A percentile compares a stretch with the other conserved stretches of the same genome.
phyloP scores from a whole-genome alignment of 164 flowering plant genomes.

The Akebia trifoliata region DNA sequence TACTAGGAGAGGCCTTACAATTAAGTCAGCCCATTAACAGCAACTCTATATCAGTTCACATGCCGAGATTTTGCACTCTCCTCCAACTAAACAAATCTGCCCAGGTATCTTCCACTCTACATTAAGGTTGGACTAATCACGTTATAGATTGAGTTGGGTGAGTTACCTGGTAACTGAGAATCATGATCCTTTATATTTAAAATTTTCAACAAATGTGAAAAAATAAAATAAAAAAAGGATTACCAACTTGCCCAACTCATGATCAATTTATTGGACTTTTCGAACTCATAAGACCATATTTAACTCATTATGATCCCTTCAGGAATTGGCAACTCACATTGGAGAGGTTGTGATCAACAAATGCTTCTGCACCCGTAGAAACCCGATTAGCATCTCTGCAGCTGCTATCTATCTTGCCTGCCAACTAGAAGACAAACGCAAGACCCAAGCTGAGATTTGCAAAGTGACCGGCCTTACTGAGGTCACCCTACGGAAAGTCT shows the following conservation, averaged over 20 bases:
- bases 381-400: conserved; percentile 97
- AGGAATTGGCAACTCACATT: conserved; percentile 98
- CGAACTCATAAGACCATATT: background rate
- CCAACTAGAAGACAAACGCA: conserved; percentile 89
- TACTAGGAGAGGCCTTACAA: conserved; percentile 92
- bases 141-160: background rate
- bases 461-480: conserved; percentile 97
- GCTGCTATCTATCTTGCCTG: conserved; percentile 97
- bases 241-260: background rate
- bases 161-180: background rate
- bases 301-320: conserved; percentile 5
- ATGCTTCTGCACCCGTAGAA: conserved; percentile 97
- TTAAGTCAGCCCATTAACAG: conserved; percentile 95
- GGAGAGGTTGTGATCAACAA: conserved; percentile 98
- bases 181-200: background rate
- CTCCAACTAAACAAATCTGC: conserved; percentile 96
- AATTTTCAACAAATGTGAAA: too few species aligned
- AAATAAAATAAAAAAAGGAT: background rate
- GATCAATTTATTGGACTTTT: background rate
- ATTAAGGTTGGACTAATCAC: conserved; percentile 3
- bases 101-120: conserved; percentile 46
- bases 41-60: conserved; percentile 93
- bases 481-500: conserved; percentile 93
- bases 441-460: conserved; percentile 98
- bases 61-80: conserved; percentile 96